Evolutionary conservation across 768 basidiomycete species (phyloP).

Genomic region (Naganishia kalamii): DNA sequence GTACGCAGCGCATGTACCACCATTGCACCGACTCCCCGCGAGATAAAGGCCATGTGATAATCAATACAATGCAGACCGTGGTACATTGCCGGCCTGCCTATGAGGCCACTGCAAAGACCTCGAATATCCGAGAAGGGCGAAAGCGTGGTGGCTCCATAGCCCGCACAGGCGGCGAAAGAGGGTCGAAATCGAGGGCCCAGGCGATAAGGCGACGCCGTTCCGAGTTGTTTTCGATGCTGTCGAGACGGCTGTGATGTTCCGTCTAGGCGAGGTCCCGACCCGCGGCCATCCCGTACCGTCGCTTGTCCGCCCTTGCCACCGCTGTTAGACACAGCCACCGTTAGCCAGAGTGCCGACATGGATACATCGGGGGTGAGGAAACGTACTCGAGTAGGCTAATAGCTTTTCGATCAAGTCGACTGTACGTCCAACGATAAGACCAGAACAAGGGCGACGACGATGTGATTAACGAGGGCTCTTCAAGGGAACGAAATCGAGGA

Average conservation of each 20-base stretch:
- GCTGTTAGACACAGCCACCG: not conserved
- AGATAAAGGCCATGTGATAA: no score
- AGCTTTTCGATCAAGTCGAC: slow-evolving; percentile 97
- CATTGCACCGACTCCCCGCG: no score
- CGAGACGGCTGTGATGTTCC: no score
- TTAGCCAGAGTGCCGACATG: not conserved
- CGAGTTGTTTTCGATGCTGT: not conserved
- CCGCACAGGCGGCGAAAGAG: no score
- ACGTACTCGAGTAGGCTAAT: slow-evolving; percentile 68
- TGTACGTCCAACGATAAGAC: slow-evolving; percentile 11
- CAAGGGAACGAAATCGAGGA: not conserved
- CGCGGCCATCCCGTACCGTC: not conserved
- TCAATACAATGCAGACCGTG: no score
- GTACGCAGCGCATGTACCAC: no score
- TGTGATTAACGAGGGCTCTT: not conserved
- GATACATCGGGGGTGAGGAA: not conserved
- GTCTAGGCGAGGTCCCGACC: slow-evolving; percentile 4
- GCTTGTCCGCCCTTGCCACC: slow-evolving; percentile 17
- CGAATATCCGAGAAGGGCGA: no score
- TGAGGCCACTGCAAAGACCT: no score
- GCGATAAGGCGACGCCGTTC: not conserved
- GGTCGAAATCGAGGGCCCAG: no score
- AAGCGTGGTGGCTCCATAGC: no score
- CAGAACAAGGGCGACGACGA: not conserved
- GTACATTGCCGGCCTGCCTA: no score